These are phyloP conservation scores for Adansonia digitata DNA, from an alignment of 345 rosid genomes.

Conservation along the genomic window DNA sequence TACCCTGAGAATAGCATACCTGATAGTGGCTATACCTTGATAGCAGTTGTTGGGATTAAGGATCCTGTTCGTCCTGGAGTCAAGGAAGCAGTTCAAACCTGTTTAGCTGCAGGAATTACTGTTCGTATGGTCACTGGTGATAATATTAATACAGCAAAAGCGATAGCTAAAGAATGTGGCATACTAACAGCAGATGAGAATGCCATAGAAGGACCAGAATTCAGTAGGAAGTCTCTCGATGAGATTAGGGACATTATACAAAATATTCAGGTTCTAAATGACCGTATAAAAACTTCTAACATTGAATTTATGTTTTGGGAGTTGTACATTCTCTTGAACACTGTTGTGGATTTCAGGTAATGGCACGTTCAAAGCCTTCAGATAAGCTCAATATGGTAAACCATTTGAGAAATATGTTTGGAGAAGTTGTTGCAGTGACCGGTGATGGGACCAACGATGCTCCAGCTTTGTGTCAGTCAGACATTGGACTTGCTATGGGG, in stretches of 20 bases:
- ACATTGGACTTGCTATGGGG: slow-evolving; percentile 97
- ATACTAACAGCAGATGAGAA: slow-evolving; percentile 82
- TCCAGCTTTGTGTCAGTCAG: slow-evolving; percentile 94
- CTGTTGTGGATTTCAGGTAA: slow-evolving; percentile 52
- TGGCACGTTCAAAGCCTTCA: slow-evolving; percentile 92
- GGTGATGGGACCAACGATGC: slow-evolving; percentile 99
- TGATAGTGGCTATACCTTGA: slow-evolving; percentile 56
- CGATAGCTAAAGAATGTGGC: slow-evolving; percentile 93
- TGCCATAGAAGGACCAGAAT: slow-evolving; percentile 89
- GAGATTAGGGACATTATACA: slow-evolving; percentile 53
- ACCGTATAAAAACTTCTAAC: background rate
- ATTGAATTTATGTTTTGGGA: background rate
- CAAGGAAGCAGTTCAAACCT: slow-evolving; percentile 74
- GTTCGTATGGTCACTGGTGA: slow-evolving; percentile 97
- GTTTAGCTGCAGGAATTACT: slow-evolving; percentile 82
- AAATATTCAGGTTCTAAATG: slow-evolving; percentile 61
- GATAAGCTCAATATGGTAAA: slow-evolving; percentile 87
- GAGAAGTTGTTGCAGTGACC: slow-evolving; percentile 86
- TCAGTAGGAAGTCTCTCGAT: slow-evolving; percentile 64
- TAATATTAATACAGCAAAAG: slow-evolving; percentile 86
- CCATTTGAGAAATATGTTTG: slow-evolving; percentile 75
- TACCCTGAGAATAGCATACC: slow-evolving; percentile 53
- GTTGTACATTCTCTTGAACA: slow-evolving; percentile 16
- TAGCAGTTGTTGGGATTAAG: slow-evolving; percentile 86
- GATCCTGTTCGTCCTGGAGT: slow-evolving; percentile 97